A percentile compares a stretch with the other conserved stretches of the same genome.
phyloP scores from a whole-genome alignment of 2,329 filamentous ascomycete genomes.

The Aspergillus sp. region DNA sequence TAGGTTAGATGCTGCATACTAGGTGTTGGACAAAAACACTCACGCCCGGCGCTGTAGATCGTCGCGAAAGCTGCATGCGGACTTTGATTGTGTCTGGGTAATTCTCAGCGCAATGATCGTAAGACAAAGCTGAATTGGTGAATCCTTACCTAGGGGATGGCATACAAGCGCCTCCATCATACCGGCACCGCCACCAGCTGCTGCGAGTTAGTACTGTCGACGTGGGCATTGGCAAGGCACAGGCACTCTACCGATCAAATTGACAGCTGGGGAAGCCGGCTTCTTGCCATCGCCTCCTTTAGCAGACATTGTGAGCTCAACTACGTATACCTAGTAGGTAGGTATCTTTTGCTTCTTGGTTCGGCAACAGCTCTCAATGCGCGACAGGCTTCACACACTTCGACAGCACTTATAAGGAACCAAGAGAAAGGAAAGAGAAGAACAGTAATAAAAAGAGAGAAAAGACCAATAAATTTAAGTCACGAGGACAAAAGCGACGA shows the following conservation, averaged over 20 bases:
- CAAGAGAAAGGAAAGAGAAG: slow-evolving; percentile 13
- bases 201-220: slow-evolving; percentile 26
- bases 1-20: slow-evolving; percentile 10
- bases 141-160: slow-evolving; percentile 79
- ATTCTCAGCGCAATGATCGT: slow-evolving; percentile 29
- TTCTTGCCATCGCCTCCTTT: slow-evolving; percentile 69
- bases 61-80: slow-evolving; percentile 94
- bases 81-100: slow-evolving; percentile 90
- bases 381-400: not conserved
- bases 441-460: slow-evolving; percentile 11
- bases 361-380: not conserved
- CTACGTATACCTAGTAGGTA: slow-evolving; percentile 1
- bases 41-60: slow-evolving; percentile 79
- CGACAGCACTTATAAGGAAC: not conserved
- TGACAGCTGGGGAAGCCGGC: slow-evolving; percentile 83
- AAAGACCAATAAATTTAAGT: slow-evolving; percentile 17
- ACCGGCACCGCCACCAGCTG: slow-evolving; percentile 92
- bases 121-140: not conserved
- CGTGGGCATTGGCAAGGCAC: slow-evolving; percentile 9
- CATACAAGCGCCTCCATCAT: slow-evolving; percentile 99
- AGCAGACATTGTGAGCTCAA: slow-evolving; percentile 58
- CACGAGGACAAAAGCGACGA: slow-evolving; percentile 26
- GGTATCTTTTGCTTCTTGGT: not conserved
- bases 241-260: slow-evolving; percentile 75
- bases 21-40: slow-evolving; percentile 34